Evolutionary conservation across 2,329 filamentous ascomycete genomes (phyloP).

Genomic region (Ceratocystis destructans): DNA sequence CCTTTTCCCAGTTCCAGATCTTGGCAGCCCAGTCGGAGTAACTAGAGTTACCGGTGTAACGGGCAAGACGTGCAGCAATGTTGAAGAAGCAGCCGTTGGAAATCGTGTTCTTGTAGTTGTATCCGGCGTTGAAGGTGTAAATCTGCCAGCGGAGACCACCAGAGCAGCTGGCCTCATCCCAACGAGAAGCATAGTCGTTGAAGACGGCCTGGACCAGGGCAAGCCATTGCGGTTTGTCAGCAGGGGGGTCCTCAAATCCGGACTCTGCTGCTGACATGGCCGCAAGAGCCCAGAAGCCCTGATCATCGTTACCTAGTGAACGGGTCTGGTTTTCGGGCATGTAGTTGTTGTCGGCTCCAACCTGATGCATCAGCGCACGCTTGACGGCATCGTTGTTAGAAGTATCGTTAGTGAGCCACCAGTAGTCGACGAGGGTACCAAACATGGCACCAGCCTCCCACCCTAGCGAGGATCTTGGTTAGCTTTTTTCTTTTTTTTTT

Average conservation of each 20-base stretch:
- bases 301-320: slow-evolving; percentile 57
- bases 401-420: slow-evolving; percentile 52
- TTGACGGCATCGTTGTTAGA: slow-evolving; percentile 48
- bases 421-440: slow-evolving; percentile 58
- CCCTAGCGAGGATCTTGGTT: slow-evolving; percentile 25
- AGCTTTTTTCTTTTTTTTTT: slow-evolving; percentile 26
- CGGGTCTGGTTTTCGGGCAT: slow-evolving; percentile 54
- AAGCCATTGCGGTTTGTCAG: slow-evolving; percentile 58
- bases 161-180: slow-evolving; percentile 50
- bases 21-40: slow-evolving; percentile 64
- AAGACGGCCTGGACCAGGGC: slow-evolving; percentile 66
- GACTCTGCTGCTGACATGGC: slow-evolving; percentile 67
- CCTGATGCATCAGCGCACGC: slow-evolving; percentile 48
- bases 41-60: slow-evolving; percentile 65
- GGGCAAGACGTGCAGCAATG: slow-evolving; percentile 54
- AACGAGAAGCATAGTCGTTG: slow-evolving; percentile 59
- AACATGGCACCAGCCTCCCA: slow-evolving; percentile 65
- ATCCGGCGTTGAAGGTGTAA: slow-evolving; percentile 61
- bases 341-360: slow-evolving; percentile 44
- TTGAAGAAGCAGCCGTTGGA: slow-evolving; percentile 60
- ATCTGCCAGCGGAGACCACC: slow-evolving; percentile 82
- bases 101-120: slow-evolving; percentile 54
- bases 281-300: slow-evolving; percentile 76
- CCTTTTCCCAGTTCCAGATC: slow-evolving; percentile 51
- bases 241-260: slow-evolving; percentile 54